Base-by-base conservation (phyloP, 2,329 filamentous ascomycete genomes). In the Talaromyces sp. region DNA sequence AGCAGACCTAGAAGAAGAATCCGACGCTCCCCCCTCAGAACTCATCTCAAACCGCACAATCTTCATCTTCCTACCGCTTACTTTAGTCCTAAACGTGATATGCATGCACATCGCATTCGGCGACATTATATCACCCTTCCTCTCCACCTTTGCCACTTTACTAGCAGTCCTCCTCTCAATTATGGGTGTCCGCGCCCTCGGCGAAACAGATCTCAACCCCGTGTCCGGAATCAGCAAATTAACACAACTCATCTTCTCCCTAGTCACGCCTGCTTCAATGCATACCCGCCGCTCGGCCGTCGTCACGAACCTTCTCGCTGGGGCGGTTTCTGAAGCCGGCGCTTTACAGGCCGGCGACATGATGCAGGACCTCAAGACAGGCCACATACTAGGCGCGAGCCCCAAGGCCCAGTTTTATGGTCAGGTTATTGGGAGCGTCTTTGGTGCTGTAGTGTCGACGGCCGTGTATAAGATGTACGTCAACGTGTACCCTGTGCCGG, bases 401-500 rank as follows among this genome's bases (percentile, higher is more conserved):
- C 95, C 95, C 0, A 95, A 91, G 71, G 95, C 95, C 0, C 95
- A 99, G 73, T 99, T 99, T 75, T 97, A 92, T 84, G 95, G 95
- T 0, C 95, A 99, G 75, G 87, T 98, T 22, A 93, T 99, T 62
- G 95, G 95, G 4, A 92, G 90, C 41, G 89, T 91, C 0, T 88
- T 91, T 2, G 95, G 95, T 1, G 93, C 95, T 0, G 84, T 98
- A 11, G 85, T 96, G 6, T 94, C 90, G 66, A 93, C 94, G 0
- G 85, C 90, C 3, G 90, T 98, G 2, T 99, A 99, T 76, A 89
- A 89, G 66, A 82, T 98, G 14, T 99, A 99, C 73, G 94, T 93
- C 2, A 89, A 86, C 39, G 93, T 97, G 1, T 99, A 99, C 73
- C 83, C 88, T 45, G 90, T 99, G 6, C 95, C 95, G 0, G 92